phyloP scores from a whole-genome alignment of 805 yeast species.

The Candida manassasensis region DNA sequence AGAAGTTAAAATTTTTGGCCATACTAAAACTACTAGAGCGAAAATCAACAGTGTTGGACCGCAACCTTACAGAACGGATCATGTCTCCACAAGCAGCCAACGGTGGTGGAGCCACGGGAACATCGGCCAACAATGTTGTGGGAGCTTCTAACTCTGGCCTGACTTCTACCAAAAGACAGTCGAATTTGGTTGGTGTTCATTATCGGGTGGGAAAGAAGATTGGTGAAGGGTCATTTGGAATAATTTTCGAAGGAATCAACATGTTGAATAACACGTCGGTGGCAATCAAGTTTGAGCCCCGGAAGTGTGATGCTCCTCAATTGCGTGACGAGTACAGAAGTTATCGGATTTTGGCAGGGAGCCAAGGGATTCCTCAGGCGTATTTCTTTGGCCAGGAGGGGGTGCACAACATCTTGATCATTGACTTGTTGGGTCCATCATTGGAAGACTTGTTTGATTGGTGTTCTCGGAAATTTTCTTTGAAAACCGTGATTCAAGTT shows the following conservation, averaged over 20 bases:
- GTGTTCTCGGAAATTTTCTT: slow-evolving; percentile 88
- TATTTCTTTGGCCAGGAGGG: slow-evolving; percentile 99
- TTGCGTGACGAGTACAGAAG: slow-evolving; percentile 93
- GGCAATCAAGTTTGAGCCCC: slow-evolving; percentile 95
- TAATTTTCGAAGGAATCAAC: slow-evolving; percentile 92
- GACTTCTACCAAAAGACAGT: slow-evolving; percentile 1
- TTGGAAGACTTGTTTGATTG: slow-evolving; percentile 95
- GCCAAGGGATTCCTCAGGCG: slow-evolving; percentile 89
- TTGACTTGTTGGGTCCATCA: slow-evolving; percentile 92
- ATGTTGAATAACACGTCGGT: slow-evolving; percentile 88
- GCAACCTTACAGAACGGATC: not conserved
- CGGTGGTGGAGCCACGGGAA: not conserved
- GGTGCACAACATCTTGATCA: slow-evolving; percentile 88
- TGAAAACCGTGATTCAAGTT: slow-evolving; percentile 88
- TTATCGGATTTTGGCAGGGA: slow-evolving; percentile 80
- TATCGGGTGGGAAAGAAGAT: slow-evolving; percentile 95
- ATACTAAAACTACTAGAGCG: too few relatives aligned
- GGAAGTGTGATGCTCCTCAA: slow-evolving; percentile 97
- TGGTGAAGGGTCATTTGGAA: slow-evolving; percentile 98
- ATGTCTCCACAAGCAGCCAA: slow-evolving; percentile 3
- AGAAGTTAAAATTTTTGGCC: too few relatives aligned
- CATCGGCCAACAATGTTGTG: not conserved
- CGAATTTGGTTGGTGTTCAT: slow-evolving; percentile 75
- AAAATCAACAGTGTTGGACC: not conserved
- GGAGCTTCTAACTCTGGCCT: not conserved